These are phyloP conservation scores for Telfairia occidentalis DNA, from an alignment of 331 rosid species.

Conservation along the genomic window DNA sequence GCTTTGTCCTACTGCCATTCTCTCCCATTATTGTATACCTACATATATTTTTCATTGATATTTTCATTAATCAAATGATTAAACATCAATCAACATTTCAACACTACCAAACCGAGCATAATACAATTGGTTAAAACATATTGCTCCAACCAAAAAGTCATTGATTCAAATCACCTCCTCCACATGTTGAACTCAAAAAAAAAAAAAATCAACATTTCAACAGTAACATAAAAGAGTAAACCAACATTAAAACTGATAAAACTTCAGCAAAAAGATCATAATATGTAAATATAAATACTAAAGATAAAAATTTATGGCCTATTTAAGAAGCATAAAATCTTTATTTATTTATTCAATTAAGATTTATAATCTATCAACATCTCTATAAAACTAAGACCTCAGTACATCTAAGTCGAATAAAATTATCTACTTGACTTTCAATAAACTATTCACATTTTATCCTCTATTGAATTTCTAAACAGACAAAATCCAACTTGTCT, in stretches of 20 bases:
- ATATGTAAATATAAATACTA: too few relatives aligned
- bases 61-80: background rate
- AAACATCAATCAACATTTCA: too few relatives aligned
- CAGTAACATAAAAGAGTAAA: background rate
- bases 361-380: background rate
- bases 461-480: background rate
- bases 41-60: background rate
- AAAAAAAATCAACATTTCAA: background rate
- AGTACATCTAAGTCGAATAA: too few relatives aligned
- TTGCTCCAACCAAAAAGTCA: too few relatives aligned
- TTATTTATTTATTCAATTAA: background rate
- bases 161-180: too few relatives aligned
- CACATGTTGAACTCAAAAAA: too few relatives aligned
- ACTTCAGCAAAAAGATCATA: background rate
- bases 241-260: background rate
- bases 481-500: background rate
- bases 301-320: background rate
- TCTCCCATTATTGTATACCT: background rate
- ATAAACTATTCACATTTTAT: background rate
- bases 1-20: background rate
- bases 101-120: too few relatives aligned
- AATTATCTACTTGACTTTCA: background rate
- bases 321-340: background rate
- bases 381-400: background rate
- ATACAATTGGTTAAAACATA: too few relatives aligned